Evolutionary conservation across 768 basidiomycete species (phyloP).

Genomic region (Mrakia gelida): DNA sequence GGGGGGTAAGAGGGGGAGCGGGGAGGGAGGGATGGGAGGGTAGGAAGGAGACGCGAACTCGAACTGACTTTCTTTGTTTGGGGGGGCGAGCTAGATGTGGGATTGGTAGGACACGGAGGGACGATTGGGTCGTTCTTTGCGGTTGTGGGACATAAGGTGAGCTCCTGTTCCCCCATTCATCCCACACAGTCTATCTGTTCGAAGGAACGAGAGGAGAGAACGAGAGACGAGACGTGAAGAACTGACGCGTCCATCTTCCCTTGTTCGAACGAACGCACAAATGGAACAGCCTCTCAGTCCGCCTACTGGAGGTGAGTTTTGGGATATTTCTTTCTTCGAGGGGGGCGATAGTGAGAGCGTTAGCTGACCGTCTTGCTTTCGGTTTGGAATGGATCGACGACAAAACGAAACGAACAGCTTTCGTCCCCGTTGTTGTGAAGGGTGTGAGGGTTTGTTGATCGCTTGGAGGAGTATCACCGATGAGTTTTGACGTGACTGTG

Average conservation of each 20-base stretch:
- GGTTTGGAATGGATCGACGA: too few species aligned
- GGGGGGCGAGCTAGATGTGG: background rate
- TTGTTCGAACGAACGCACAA: too few species aligned
- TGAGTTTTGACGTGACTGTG: too few species aligned
- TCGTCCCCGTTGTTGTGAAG: background rate
- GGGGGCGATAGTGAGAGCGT: too few species aligned
- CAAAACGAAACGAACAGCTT: background rate
- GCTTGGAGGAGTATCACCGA: too few species aligned
- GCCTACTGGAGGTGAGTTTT: too few species aligned
- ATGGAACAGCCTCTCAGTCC: too few species aligned
- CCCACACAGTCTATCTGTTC: too few species aligned
- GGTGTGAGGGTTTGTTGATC: background rate
- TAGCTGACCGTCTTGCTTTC: too few species aligned
- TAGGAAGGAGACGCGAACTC: background rate
- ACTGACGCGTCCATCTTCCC: background rate
- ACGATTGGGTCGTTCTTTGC: background rate
- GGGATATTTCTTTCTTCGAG: too few species aligned
- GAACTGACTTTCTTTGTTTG: background rate
- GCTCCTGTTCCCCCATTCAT: background rate
- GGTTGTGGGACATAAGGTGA: slow-evolving; percentile 1
- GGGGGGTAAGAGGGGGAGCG: background rate
- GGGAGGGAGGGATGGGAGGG: background rate
- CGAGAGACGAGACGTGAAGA: background rate
- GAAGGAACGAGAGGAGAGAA: too few species aligned
- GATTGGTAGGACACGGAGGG: background rate